Percentiles rank a stretch among this genome's conserved stretches.
Evolutionary conservation across 2,329 filamentous ascomycete species (phyloP).

Genomic region (Calonectria pseudoturangicola): DNA sequence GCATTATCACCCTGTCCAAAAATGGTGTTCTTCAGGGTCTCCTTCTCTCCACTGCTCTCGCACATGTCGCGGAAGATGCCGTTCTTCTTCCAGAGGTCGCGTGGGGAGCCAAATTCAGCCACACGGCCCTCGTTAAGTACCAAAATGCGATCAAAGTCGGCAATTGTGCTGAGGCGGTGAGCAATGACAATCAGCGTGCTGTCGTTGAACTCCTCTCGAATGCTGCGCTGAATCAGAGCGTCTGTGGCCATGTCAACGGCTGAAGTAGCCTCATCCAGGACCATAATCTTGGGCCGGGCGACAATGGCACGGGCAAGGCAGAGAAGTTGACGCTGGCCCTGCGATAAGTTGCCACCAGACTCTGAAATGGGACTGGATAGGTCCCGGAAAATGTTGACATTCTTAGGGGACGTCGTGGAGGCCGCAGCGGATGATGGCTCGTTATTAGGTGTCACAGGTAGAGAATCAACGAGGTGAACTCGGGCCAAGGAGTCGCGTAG

Average conservation of each 20-base stretch:
- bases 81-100: constrained; percentile 74
- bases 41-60: constrained; percentile 75
- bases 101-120: constrained; percentile 80
- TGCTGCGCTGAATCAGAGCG: constrained; percentile 82
- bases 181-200: constrained; percentile 84
- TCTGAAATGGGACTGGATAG: constrained; percentile 80
- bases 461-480: constrained; percentile 78
- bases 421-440: constrained; percentile 61
- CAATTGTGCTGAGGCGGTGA: constrained; percentile 84
- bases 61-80: constrained; percentile 79
- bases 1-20: constrained; percentile 46
- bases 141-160: constrained; percentile 84
- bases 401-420: constrained; percentile 63
- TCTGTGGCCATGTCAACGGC: constrained; percentile 88
- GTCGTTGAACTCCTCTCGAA: constrained; percentile 82
- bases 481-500: constrained; percentile 81
- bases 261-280: constrained; percentile 86
- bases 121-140: constrained; percentile 81
- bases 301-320: constrained; percentile 85
- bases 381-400: constrained; percentile 79
- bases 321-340: constrained; percentile 85
- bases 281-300: constrained; percentile 83
- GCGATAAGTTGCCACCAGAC: constrained; percentile 83
- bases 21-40: constrained; percentile 70
- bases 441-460: constrained; percentile 61